Evolutionary conservation across 331 rosid species (phyloP).

Genomic region (Acacia pycnantha): DNA sequence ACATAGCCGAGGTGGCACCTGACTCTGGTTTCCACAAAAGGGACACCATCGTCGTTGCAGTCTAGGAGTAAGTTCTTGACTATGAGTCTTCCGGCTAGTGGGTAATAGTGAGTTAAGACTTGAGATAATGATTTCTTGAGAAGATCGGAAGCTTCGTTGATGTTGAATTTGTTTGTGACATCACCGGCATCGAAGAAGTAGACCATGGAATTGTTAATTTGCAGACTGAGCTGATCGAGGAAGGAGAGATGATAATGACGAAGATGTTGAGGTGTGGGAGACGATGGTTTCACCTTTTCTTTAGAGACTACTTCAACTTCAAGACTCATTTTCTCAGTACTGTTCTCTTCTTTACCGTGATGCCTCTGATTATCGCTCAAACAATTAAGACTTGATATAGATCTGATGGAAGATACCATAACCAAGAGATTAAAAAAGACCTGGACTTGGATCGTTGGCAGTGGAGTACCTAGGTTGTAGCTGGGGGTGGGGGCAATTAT

Average conservation of each 20-base stretch:
- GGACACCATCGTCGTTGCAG: slow-evolving; percentile 14
- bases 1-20: neutral
- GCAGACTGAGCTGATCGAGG: neutral
- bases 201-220: neutral
- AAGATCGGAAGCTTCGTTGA: neutral
- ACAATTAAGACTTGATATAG: no score
- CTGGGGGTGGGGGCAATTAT: no score
- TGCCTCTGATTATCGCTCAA: neutral
- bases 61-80: neutral
- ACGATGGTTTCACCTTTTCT: neutral
- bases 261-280: neutral
- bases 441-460: no score
- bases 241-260: neutral
- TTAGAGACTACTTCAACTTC: slow-evolving; percentile 2
- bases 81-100: neutral
- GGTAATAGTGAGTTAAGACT: slow-evolving; percentile 8
- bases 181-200: neutral
- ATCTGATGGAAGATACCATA: no score
- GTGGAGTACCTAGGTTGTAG: no score
- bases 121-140: slow-evolving; percentile 9
- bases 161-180: neutral
- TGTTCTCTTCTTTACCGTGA: neutral
- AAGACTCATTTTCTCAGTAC: neutral
- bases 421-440: no score
- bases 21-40: neutral